Conservation (phyloP, 2,329 filamentous ascomycete species). For the Pseudocercospora eumusae region DNA sequence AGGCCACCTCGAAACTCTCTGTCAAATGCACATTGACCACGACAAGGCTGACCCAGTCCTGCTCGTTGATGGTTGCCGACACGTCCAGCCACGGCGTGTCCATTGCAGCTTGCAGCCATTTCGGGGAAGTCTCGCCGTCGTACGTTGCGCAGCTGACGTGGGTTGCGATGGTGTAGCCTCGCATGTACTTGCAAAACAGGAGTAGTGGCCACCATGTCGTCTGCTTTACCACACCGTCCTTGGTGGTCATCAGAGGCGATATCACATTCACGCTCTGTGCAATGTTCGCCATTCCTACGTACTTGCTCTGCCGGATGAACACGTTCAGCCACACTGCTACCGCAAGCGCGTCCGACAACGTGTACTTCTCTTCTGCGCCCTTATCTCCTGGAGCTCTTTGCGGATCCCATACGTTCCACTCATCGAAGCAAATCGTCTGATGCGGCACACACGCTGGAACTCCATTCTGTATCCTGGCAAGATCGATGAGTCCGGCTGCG, state of each 20-base stretch:
- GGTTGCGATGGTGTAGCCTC: constrained; percentile 66
- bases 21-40: constrained; percentile 71
- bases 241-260: constrained; percentile 71
- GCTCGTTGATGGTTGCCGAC: constrained; percentile 60
- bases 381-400: constrained; percentile 67
- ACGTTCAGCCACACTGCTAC: constrained; percentile 75
- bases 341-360: constrained; percentile 73
- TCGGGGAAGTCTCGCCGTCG: constrained; percentile 64
- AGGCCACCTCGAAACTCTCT: constrained; percentile 58
- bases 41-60: constrained; percentile 64
- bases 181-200: constrained; percentile 71
- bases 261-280: constrained; percentile 79
- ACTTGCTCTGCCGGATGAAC: constrained; percentile 69
- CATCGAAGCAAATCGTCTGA: constrained; percentile 77
- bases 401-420: constrained; percentile 84
- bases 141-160: constrained; percentile 67
- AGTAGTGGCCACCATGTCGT: constrained; percentile 74
- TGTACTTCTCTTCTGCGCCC: constrained; percentile 74
- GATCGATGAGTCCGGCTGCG: constrained; percentile 67
- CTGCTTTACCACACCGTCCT: constrained; percentile 66
- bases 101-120: constrained; percentile 65
- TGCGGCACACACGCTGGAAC: constrained; percentile 61
- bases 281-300: constrained; percentile 74
- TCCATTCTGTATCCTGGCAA: constrained; percentile 69
- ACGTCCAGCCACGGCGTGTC: constrained; percentile 72